Base-by-base conservation (phyloP, 495 filamentous ascomycete species). In the Trichoderma orchidacearum region DNA sequence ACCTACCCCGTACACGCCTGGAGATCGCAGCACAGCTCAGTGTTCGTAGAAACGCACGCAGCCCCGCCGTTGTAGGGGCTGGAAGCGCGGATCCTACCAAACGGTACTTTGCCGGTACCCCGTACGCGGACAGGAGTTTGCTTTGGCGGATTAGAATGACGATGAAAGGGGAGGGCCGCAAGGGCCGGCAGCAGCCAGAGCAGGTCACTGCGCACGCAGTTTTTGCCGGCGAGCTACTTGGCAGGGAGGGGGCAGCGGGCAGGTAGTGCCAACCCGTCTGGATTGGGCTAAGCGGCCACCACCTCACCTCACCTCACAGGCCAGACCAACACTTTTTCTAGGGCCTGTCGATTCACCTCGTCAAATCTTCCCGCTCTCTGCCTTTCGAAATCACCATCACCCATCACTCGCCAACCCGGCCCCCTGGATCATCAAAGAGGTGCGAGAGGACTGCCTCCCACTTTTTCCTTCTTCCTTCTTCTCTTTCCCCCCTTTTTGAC, bases 261-360 rank as follows among this genome's bases (percentile, higher is more conserved):
- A n/a, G n/a, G n/a, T n/a, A n/a, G n/a, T n/a, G n/a, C n/a, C n/a
- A n/a, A n/a, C n/a, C n/a, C n/a, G n/a, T n/a, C 41, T 48, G 41
- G 41, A 48, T 48, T 48, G 41, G 41, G 41, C 41, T 48, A 48
- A 48, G 41, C 41, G 41, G 41, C 41, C 23, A 48, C 41, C 41
- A 48, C 41, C 41, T 48, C 41, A 48, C 41, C 41, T 48, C 41
- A 48, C 41, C 41, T 48, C 41, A 48, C 41, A 48, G 41, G 41
- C 41, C 41, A 25, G 41, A 28, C 41, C 41, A 48, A 17, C 41
- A 48, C 41, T 48, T 48, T 48, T 48, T 48, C 41, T 48, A 25
- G 41, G 41, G 41, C 36, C 41, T 25, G 41, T 18, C n/a, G n/a
- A n/a, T n/a, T n/a, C n/a, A n/a, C n/a, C n/a, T n/a, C 41, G 41